phyloP scores from a whole-genome alignment of 2,329 filamentous ascomycete genomes.

The Clonostachys solani region DNA sequence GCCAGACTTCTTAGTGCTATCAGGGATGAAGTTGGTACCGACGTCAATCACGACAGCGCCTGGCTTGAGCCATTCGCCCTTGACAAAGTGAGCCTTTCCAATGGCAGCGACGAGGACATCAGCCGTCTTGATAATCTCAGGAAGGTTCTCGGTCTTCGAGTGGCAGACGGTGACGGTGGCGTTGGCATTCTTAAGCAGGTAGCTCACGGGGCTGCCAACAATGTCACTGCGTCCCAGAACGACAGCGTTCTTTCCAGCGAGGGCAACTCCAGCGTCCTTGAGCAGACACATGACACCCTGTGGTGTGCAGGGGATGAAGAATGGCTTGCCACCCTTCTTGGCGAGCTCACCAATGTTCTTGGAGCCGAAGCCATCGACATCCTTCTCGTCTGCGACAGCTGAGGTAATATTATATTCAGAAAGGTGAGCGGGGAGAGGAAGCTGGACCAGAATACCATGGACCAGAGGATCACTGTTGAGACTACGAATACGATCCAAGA shows the following conservation, averaged over 20 bases:
- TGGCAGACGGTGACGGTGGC: constrained; percentile 97
- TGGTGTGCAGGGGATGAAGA: constrained; percentile 93
- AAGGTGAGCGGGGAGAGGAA: constrained; percentile 85
- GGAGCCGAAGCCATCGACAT: constrained; percentile 95
- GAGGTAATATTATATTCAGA: constrained; percentile 89
- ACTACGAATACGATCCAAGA: constrained; percentile 74
- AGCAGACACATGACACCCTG: constrained; percentile 96
- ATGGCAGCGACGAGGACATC: constrained; percentile 93
- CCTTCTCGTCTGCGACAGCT: constrained; percentile 87
- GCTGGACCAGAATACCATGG: constrained; percentile 90
- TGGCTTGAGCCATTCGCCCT: constrained; percentile 92
- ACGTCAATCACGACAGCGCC: constrained; percentile 97
- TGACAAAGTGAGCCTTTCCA: constrained; percentile 80
- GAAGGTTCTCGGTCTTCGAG: constrained; percentile 74
- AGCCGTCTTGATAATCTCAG: constrained; percentile 72
- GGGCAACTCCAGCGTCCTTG: constrained; percentile 75
- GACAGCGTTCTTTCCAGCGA: constrained; percentile 88
- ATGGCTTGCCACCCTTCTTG: constrained; percentile 85
- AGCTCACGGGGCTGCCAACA: constrained; percentile 94
- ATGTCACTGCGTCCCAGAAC: constrained; percentile 95
- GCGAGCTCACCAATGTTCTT: constrained; percentile 94
- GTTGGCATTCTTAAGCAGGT: constrained; percentile 90
- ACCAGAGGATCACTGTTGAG: constrained; percentile 85
- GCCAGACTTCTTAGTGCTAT: constrained; percentile 86
- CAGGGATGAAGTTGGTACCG: constrained; percentile 92